These are phyloP conservation scores for Teratosphaeriaceae sp. DNA, from an alignment of 2,329 filamentous ascomycete genomes.

Conservation along the genomic window DNA sequence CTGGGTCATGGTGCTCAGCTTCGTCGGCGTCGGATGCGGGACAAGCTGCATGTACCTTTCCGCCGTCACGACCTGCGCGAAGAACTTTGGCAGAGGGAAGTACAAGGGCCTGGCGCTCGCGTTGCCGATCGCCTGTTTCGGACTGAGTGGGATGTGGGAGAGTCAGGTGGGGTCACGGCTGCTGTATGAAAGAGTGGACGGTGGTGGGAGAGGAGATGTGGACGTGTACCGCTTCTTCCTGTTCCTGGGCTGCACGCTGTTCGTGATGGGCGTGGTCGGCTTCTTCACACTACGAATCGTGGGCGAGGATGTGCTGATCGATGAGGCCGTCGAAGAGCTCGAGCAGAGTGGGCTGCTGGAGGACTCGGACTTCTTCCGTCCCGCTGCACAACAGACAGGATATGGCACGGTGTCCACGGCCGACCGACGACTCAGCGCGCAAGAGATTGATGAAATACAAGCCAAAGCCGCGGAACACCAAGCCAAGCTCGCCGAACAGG, in stretches of 20 bases:
- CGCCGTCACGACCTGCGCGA: slow-evolving; percentile 90
- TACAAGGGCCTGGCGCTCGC: slow-evolving; percentile 85
- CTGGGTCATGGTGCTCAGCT: slow-evolving; percentile 75
- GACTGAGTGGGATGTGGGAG: slow-evolving; percentile 91
- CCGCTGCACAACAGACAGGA: slow-evolving; percentile 35
- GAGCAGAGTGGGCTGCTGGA: slow-evolving; percentile 79
- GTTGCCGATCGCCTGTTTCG: slow-evolving; percentile 85
- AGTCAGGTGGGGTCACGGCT: slow-evolving; percentile 78
- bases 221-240: slow-evolving; percentile 83
- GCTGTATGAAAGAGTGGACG: slow-evolving; percentile 61
- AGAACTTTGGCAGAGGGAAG: slow-evolving; percentile 90
- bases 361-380: slow-evolving; percentile 68
- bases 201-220: slow-evolving; percentile 55
- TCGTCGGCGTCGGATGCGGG: slow-evolving; percentile 72
- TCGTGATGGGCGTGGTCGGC: slow-evolving; percentile 65
- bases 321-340: slow-evolving; percentile 83
- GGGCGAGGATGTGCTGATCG: slow-evolving; percentile 79
- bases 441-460: slow-evolving; percentile 40
- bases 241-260: slow-evolving; percentile 69
- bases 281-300: slow-evolving; percentile 69
- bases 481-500: slow-evolving; percentile 45
- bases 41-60: slow-evolving; percentile 86
- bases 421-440: slow-evolving; percentile 34
- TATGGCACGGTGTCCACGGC: slow-evolving; percentile 57
- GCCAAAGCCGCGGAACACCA: slow-evolving; percentile 42